Conservation (phyloP, 2,329 filamentous ascomycete genomes). For the Acrocalymma vagum region DNA sequence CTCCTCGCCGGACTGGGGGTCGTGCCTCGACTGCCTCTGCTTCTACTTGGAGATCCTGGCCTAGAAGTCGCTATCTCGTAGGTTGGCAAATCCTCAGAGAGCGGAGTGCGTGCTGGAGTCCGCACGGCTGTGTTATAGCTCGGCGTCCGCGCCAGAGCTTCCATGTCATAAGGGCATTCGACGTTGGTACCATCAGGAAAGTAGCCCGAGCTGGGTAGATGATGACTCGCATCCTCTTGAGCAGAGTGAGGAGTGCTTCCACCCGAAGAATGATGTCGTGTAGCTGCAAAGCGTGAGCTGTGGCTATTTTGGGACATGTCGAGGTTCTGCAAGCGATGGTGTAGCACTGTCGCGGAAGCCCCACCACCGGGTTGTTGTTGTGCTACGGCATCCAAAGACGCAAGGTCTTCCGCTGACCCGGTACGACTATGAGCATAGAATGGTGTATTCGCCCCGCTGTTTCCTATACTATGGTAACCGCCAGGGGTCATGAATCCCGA, state of each 20-base stretch:
- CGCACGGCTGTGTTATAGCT: slow-evolving; percentile 61
- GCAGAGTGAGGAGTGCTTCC: slow-evolving; percentile 43
- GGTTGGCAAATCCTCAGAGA: slow-evolving; percentile 52
- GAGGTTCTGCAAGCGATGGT: slow-evolving; percentile 70
- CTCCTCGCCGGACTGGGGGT: slow-evolving; percentile 44
- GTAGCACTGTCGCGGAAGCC: slow-evolving; percentile 69
- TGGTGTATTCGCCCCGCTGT: slow-evolving; percentile 74
- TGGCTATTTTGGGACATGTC: slow-evolving; percentile 46
- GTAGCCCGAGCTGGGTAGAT: slow-evolving; percentile 30
- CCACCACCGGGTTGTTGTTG: slow-evolving; percentile 44
- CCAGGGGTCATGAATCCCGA: slow-evolving; percentile 83
- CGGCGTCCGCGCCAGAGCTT: slow-evolving; percentile 57
- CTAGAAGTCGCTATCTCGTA: slow-evolving; percentile 57
- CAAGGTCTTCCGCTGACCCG: slow-evolving; percentile 83
- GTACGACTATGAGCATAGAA: slow-evolving; percentile 75
- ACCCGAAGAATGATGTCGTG: slow-evolving; percentile 43
- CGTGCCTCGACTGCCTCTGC: slow-evolving; percentile 36
- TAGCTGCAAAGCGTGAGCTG: slow-evolving; percentile 31
- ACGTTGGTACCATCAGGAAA: no score
- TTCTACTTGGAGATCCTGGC: slow-evolving; percentile 48
- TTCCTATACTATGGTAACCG: slow-evolving; percentile 63
- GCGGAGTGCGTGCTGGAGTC: slow-evolving; percentile 53
- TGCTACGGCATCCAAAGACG: slow-evolving; percentile 59
- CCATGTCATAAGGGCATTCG: slow-evolving; percentile 52
- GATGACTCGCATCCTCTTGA: slow-evolving; percentile 30